Base-by-base conservation (phyloP, 768 basidiomycete genomes). In the Auricularia sp. region DNA sequence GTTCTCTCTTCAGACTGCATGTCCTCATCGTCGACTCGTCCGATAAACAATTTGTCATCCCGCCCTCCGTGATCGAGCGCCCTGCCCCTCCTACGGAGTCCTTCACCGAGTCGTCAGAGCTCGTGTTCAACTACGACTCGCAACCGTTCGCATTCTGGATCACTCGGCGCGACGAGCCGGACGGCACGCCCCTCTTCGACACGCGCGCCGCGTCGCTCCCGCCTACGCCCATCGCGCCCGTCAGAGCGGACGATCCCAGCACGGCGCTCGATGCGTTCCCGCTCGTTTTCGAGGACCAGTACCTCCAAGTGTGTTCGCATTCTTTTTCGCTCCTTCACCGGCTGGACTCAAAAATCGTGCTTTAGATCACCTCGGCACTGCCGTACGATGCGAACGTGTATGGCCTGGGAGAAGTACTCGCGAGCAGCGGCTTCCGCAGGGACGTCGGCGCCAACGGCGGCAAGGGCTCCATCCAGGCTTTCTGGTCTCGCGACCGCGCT, bases 131-230 rank as follows among this genome's bases (percentile, higher is more conserved):
- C 71, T 83, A 85, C 66, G 78, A 85, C 1, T 8, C 79, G 0
- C 76, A 77, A 0, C 89, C 90, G 47, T 92, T 92, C 71, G 83
- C 85, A 1, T 91, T 91, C 71, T 92, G 89, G 89, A 85, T 92
- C 67, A 88, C 87, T 1, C 83, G 89, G 54, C 82, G 84, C 29
- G 82, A 83, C 3, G 77, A 82, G 6, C 85, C 85, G 3, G 72
- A 79, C 37, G 79, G 76, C 6, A 69, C 70, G 56, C 87, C 84
- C 62, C 73, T 92, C 33, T 91, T 91, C 69, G 89, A 92, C 69
- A 91, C 89, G 0, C 81, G 89, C 54, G 72, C 80, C 10, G 67
- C 79, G 0, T 88, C 86, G 0, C 77, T 91, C 6, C 88, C 88
- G 1, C 66, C 77, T 3, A 81, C 87, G 2, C 83, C 85, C 1